Percentiles rank a stretch among this genome's conserved stretches.
phyloP scores from a whole-genome alignment of 768 basidiomycete species.

The Psilocybe sp. region DNA sequence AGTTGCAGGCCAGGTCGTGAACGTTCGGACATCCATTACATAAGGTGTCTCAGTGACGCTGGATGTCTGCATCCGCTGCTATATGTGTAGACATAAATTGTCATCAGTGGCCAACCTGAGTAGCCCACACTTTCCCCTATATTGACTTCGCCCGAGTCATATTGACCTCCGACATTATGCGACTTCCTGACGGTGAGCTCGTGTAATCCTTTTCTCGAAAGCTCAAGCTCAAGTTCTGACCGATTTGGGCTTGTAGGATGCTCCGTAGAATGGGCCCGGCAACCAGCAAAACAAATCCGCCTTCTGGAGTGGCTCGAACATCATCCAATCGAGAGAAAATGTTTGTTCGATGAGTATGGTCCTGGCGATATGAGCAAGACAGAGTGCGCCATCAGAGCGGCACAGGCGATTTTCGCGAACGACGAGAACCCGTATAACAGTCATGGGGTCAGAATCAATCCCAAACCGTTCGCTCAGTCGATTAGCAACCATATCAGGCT shows the following conservation, averaged over 20 bases:
- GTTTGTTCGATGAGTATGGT: background rate
- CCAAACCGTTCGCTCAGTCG: background rate
- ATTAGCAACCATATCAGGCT: background rate
- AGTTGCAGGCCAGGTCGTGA: too few species aligned
- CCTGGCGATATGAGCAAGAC: background rate
- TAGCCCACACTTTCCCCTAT: too few species aligned
- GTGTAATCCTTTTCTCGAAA: too few species aligned
- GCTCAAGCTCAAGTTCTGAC: too few species aligned
- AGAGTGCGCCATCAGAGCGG: constrained; percentile 1
- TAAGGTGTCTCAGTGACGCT: too few species aligned
- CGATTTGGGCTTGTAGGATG: background rate
- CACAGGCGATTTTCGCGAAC: constrained; percentile 2
- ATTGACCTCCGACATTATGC: too few species aligned
- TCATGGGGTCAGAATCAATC: background rate
- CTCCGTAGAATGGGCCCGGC: background rate
- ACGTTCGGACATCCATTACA: too few species aligned
- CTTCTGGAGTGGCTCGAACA: constrained; percentile 2
- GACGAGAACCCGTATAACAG: constrained; percentile 2
- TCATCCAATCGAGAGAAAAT: background rate
- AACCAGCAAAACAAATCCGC: background rate
- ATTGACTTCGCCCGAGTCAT: too few species aligned
- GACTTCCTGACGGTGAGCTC: too few species aligned
- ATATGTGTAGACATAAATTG: too few species aligned
- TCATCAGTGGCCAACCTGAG: too few species aligned
- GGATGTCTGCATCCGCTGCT: too few species aligned